Conservation (phyloP, 768 basidiomycete genomes). For the Thelephora aurantiotincta region DNA sequence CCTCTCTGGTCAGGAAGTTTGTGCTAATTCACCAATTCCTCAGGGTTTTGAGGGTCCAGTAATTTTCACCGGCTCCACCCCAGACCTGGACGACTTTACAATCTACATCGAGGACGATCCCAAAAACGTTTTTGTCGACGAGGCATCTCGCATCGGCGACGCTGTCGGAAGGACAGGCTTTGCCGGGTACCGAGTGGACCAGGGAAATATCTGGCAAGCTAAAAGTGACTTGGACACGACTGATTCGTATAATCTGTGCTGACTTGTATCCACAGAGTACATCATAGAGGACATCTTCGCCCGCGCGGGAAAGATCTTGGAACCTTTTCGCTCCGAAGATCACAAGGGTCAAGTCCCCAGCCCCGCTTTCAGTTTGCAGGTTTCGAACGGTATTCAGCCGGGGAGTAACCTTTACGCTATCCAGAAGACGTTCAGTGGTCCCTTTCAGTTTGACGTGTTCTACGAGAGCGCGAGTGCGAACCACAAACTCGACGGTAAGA, state of each 20-base stretch:
- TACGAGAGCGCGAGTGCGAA: constrained; percentile 67
- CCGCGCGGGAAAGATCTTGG: constrained; percentile 38
- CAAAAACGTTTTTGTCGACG: constrained; percentile 36
- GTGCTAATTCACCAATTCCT: not conserved
- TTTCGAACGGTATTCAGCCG: constrained; percentile 60
- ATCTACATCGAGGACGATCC: constrained; percentile 66
- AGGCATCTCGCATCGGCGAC: constrained; percentile 41
- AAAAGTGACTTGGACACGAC: constrained; percentile 36
- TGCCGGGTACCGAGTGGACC: constrained; percentile 42
- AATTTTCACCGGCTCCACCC: constrained; percentile 56
- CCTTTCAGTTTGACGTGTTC: constrained; percentile 82
- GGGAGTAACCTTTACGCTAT: constrained; percentile 76
- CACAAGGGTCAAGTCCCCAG: constrained; percentile 42
- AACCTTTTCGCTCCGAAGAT: constrained; percentile 34
- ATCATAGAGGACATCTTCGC: constrained; percentile 47
- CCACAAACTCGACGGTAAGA: constrained; percentile 50
- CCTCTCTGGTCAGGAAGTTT: too few relatives aligned
- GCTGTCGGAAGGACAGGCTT: constrained; percentile 61
- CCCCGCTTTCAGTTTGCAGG: constrained; percentile 63
- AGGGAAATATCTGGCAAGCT: constrained; percentile 71
- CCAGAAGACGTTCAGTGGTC: constrained; percentile 75
- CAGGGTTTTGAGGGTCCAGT: constrained; percentile 68
- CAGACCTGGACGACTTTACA: constrained; percentile 71
- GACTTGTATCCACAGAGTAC: constrained; percentile 28
- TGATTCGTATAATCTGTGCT: constrained; percentile 1